phyloP scores from a whole-genome alignment of 257 asterid species.

The Osmanthus fragrans region DNA sequence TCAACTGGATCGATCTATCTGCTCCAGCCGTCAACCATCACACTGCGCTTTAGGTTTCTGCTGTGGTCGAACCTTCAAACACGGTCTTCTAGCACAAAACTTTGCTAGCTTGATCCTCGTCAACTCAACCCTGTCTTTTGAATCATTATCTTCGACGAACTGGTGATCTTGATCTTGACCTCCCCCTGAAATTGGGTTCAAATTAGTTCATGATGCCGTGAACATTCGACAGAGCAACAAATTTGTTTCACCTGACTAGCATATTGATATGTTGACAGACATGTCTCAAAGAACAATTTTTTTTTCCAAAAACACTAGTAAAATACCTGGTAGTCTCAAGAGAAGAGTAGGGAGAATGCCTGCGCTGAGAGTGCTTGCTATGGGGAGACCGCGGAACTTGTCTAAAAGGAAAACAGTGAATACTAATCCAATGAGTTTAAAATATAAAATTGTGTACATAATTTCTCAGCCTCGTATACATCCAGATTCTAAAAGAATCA shows the following conservation, averaged over 20 bases:
- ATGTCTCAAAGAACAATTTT: constrained; percentile 25
- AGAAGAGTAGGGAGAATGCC: constrained; percentile 94
- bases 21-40: constrained; percentile 15
- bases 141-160: constrained; percentile 53
- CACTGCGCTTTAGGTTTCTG: not conserved
- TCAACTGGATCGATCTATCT: constrained; percentile 3
- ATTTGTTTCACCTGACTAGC: constrained; percentile 57
- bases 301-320: constrained; percentile 22
- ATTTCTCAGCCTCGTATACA: constrained; percentile 40
- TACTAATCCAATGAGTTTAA: constrained; percentile 65
- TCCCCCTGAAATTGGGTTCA: constrained; percentile 56
- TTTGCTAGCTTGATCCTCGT: not conserved
- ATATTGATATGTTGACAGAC: constrained; percentile 26
- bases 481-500: constrained; percentile 24
- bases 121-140: not conserved
- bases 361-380: constrained; percentile 99
- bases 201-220: constrained; percentile 29
- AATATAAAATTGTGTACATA: constrained; percentile 32
- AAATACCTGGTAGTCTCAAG: constrained; percentile 83
- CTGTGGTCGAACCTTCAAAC: not conserved
- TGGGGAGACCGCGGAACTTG: constrained; percentile 97
- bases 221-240: constrained; percentile 4
- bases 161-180: constrained; percentile 78
- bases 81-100: not conserved
- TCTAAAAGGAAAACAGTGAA: constrained; percentile 84